Percentiles rank a stretch among this genome's conserved stretches.
Evolutionary conservation across 2,329 filamentous ascomycete genomes (phyloP).

Genomic region (Chrysoporthe austroafricana): DNA sequence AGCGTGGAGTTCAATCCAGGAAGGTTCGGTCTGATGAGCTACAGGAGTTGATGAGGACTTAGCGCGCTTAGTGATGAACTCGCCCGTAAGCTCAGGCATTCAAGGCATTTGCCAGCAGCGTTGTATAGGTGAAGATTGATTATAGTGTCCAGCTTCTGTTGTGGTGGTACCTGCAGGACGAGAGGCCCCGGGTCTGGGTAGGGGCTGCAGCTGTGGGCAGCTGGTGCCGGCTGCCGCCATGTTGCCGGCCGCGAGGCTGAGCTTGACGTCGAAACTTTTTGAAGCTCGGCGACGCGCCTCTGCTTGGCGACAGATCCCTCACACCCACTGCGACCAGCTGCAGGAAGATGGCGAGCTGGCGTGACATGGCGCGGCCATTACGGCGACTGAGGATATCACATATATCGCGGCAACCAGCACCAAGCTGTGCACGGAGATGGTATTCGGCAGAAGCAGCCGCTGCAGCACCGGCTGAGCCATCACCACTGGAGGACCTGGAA

Average conservation of each 20-base stretch:
- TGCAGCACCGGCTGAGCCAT: conserved; percentile 30
- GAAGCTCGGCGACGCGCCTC: conserved; percentile 23
- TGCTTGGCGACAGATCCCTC: conserved; percentile 12
- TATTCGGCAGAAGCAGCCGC: conserved; percentile 51
- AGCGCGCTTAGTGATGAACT: too few relatives aligned
- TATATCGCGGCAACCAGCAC: conserved; percentile 34
- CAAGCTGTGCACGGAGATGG: conserved; percentile 44
- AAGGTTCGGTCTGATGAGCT: background rate
- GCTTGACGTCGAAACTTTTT: conserved; percentile 23
- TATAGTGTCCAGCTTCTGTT: too few relatives aligned
- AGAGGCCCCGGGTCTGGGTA: background rate
- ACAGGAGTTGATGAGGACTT: too few relatives aligned
- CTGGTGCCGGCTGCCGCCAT: background rate
- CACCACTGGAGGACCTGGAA: conserved; percentile 53
- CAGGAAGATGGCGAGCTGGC: conserved; percentile 45
- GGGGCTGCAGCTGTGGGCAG: background rate
- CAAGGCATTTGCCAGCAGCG: too few relatives aligned
- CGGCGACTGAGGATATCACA: conserved; percentile 27
- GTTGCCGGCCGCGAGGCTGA: conserved; percentile 16
- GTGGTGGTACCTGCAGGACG: too few relatives aligned
- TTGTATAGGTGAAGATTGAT: too few relatives aligned
- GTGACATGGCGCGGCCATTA: conserved; percentile 43
- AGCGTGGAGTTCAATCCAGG: background rate
- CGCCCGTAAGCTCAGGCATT: too few relatives aligned
- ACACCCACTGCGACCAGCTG: conserved; percentile 10